Evolutionary conservation across 306 rosid genomes (phyloP), one percentile per base, ranked within the genome.

Genomic region (Rosa lucieae): DNA sequence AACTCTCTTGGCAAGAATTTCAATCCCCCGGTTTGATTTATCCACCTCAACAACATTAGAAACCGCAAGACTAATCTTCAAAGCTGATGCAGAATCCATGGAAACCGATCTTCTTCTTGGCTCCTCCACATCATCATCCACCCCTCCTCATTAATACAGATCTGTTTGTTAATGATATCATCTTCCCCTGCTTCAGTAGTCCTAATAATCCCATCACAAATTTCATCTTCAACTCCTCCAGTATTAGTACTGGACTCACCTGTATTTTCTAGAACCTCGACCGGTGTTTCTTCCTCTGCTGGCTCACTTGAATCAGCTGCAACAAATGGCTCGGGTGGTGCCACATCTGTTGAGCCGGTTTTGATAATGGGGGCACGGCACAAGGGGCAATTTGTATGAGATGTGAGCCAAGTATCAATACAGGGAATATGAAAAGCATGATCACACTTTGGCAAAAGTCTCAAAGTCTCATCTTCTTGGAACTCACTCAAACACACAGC

Each of bases 381-480:
- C 89, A 88, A 72, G 51, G 98, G 98, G 56, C 98, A 94, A 35
- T 87, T 94, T 26, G 96, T 94, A 72, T 94, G 98, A 0, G 98
- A 92, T n/a, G 84, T 58, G 42, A 94, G 97, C 98, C 98, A 94
- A 0, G 97, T 94, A 72, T 94, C 98, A 76, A 94, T 92, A 78
- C 98, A 94, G 43, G 86, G 89, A 11, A 88, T 47, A 80, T 94
- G 98, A 83, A 94, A 94, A 79, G 98, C 98, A 78, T 94, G 98
- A 67, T 82, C 79, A 75, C 98, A 94, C 83, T 92, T 92, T 0
- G 98, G 98, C 86, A 94, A 76, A 6, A 94, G 90, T n/a, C 98
- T 84, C 15, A 94, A 77, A 72, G 21, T 85, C 65, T 94, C 97
- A 44, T 88, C 92, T 17, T 94, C 94, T 78, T 85, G 73, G 26